phyloP scores from a whole-genome alignment of 495 filamentous ascomycete species.

The Bryoglossum gracile region DNA sequence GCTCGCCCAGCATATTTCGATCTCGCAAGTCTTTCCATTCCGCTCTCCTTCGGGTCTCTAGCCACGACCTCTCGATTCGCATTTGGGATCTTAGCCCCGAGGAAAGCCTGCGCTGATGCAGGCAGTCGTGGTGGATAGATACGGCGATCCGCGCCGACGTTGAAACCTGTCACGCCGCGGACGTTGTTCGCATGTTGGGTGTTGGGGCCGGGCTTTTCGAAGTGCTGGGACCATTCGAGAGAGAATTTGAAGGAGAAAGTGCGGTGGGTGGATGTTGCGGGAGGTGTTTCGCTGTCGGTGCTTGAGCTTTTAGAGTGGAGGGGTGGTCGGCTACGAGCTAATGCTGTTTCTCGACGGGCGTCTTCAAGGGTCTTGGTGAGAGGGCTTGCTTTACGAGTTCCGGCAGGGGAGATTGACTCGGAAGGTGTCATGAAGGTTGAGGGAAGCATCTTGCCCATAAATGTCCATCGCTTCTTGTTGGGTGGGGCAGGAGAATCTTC shows the following conservation, averaged over 20 bases:
- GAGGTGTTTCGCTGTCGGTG: constrained; percentile 27
- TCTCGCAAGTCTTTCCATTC: not conserved
- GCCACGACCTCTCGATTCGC: constrained; percentile 13
- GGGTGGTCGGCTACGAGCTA: constrained; percentile 20
- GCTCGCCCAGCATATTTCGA: constrained; percentile 77
- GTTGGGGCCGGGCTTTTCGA: constrained; percentile 34
- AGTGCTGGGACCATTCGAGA: constrained; percentile 50
- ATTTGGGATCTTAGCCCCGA: constrained; percentile 14
- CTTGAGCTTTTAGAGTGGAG: constrained; percentile 23
- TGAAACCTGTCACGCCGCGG: constrained; percentile 6
- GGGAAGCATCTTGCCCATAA: constrained; percentile 61
- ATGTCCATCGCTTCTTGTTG: constrained; percentile 59
- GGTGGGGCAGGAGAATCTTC: constrained; percentile 9
- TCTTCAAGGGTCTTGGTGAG: constrained; percentile 25
- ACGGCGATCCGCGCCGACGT: constrained; percentile 38
- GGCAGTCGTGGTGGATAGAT: constrained; percentile 73
- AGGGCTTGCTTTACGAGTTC: constrained; percentile 30
- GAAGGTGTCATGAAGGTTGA: constrained; percentile 34
- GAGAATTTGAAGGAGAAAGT: constrained; percentile 71
- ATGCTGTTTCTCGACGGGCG: constrained; percentile 24
- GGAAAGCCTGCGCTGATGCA: constrained; percentile 42
- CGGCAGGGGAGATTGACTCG: constrained; percentile 32
- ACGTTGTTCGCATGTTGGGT: constrained; percentile 26
- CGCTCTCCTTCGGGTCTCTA: constrained; percentile 12
- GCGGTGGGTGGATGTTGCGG: constrained; percentile 36